A percentile compares a stretch with the other conserved stretches of the same genome.
These are phyloP conservation scores for Hyphopichia wangnamkhiaoensis DNA, from an alignment of 1,139 yeast species.

Conservation along the genomic window DNA sequence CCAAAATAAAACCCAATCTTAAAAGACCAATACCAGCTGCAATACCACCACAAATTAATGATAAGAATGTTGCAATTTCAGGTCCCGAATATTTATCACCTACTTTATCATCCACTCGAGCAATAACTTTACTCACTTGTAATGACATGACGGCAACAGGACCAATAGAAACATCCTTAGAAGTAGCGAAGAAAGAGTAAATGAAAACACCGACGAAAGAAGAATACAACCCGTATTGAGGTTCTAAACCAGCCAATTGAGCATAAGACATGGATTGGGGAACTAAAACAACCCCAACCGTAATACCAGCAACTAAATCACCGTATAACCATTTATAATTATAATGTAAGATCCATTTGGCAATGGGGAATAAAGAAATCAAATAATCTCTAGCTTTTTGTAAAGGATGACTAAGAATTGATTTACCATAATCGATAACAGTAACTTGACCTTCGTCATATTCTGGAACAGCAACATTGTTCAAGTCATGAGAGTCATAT, in stretches of 20 bases:
- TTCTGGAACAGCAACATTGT: slow-evolving; percentile 32
- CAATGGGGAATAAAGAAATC: slow-evolving; percentile 72
- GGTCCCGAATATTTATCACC: slow-evolving; percentile 54
- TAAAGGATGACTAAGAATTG: slow-evolving; percentile 42
- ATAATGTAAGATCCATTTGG: slow-evolving; percentile 81
- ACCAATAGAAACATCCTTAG: slow-evolving; percentile 93
- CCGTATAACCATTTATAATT: slow-evolving; percentile 77
- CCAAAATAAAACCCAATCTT: slow-evolving; percentile 84
- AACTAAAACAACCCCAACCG: slow-evolving; percentile 90
- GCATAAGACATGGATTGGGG: slow-evolving; percentile 98
- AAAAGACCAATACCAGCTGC: slow-evolving; percentile 80
- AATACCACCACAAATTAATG: slow-evolving; percentile 82
- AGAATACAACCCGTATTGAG: slow-evolving; percentile 88
- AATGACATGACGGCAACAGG: slow-evolving; percentile 97
- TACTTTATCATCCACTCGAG: slow-evolving; percentile 51
- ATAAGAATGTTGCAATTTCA: slow-evolving; percentile 75
- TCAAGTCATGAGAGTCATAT: slow-evolving; percentile 9
- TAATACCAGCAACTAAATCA: slow-evolving; percentile 87
- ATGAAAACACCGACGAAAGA: slow-evolving; percentile 90
- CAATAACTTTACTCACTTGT: slow-evolving; percentile 78
- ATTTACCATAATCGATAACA: slow-evolving; percentile 46
- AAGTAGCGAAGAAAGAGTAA: slow-evolving; percentile 89
- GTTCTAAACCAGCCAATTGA: slow-evolving; percentile 73
- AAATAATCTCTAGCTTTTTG: slow-evolving; percentile 45
- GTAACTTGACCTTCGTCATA: slow-evolving; percentile 45